Percentiles rank a stretch among this genome's conserved stretches.
Conservation (phyloP, 768 basidiomycete species). For the Gyrodon lividus region DNA sequence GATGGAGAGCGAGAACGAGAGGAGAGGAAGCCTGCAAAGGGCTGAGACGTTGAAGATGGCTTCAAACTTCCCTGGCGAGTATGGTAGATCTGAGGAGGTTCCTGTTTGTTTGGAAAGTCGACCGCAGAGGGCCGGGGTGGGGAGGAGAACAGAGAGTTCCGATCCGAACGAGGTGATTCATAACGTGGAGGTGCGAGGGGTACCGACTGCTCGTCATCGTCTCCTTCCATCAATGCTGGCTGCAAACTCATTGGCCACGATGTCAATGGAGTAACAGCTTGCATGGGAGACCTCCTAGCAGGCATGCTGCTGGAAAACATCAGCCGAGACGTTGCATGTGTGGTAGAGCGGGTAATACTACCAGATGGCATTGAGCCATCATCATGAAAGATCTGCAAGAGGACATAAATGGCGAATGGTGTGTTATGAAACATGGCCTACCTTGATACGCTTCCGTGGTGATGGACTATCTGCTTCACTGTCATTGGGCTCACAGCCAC, state of each 20-base stretch:
- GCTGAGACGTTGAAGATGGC: conserved; percentile 1
- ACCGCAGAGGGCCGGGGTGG: background rate
- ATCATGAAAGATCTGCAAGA: conserved; percentile 20
- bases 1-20: conserved; percentile 17
- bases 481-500: conserved; percentile 5
- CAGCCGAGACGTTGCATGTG: background rate
- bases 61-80: background rate
- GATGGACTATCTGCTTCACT: conserved; percentile 17
- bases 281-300: background rate
- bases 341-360: background rate
- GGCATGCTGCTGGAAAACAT: background rate
- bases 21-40: background rate
- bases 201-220: background rate
- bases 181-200: background rate
- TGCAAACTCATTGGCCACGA: background rate
- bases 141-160: conserved; percentile 23
- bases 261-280: background rate
- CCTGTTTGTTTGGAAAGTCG: background rate
- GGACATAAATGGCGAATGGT: conserved; percentile 8
- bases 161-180: conserved; percentile 9
- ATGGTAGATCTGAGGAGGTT: background rate
- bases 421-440: conserved; percentile 7
- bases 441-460: conserved; percentile 41
- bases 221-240: background rate
- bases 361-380: background rate